Base-by-base conservation (phyloP, 2,329 filamentous ascomycete genomes). In the Ceratocystis variospora region DNA sequence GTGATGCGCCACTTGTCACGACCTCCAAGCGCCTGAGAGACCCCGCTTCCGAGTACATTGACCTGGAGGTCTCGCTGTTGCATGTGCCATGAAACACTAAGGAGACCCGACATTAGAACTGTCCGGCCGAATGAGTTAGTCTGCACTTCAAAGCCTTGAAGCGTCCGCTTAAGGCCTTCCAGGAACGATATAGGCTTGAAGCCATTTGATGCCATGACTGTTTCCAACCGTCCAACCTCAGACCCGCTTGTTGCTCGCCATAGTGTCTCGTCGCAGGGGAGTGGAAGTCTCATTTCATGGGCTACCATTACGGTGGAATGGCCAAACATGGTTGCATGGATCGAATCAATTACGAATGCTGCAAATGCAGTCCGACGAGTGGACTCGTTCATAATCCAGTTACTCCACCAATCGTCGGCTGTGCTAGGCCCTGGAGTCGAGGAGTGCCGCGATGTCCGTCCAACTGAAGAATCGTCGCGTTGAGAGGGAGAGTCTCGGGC, bases 81-180 rank as follows among this genome's bases (percentile, higher is more conserved):
- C 88, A 97, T 93, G 74, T 97, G 93, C 90, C 91, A 97, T 72
- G 89, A 94, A 37, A 97, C 90, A 70, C 90, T 96, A 28, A 97
- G 79, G 33, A 99, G 78, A 0, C 94, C 94, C 0, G 93, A 88
- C 91, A 97, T 97, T 63, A 99, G 80, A 57, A 96, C 90, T 2
- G 89, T 94, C 48, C 94, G 86, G 0, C 93, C 94, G 73, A 97
- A 99, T 0, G 90, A 87, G 74, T 96, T 96, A 2, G 94, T 97
- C 64, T 87, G 85, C 3, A 97, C 92, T 66, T 84, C 85, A 69
- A 93, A 85, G n/a, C 86, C 86, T 70, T 90, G 93, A 19, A 99
- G 79, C 0, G 91, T 96, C 70, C 87, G 85, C 77, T 96, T 96
- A 22, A 97, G 80, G 0, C 90, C 92, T 70, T 97, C 93, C 0